These are phyloP conservation scores for Anisodus tanguticus DNA, from an alignment of 257 asterid species.

Conservation along the genomic window DNA sequence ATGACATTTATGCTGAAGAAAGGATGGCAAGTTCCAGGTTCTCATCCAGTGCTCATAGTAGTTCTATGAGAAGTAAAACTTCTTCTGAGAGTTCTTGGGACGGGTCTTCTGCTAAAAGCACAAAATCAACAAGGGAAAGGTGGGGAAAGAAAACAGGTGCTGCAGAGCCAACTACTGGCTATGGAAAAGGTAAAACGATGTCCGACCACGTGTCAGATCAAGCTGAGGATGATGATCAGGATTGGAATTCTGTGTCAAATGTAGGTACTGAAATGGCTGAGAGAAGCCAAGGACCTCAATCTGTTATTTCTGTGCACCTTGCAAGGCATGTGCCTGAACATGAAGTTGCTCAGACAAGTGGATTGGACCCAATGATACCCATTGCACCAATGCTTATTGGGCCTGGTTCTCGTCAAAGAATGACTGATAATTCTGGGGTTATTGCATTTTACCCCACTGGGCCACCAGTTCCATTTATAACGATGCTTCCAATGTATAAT, in stretches of 20 bases:
- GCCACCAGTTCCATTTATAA: conserved; percentile 91
- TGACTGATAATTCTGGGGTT: conserved; percentile 66
- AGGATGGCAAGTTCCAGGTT: conserved; percentile 51
- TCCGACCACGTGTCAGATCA: conserved; percentile 52
- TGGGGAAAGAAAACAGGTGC: conserved; percentile 50
- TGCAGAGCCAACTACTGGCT: conserved; percentile 43
- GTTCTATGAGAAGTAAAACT: conserved; percentile 52
- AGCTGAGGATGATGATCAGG: conserved; percentile 67
- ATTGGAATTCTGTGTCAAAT: conserved; percentile 50
- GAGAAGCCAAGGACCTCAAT: conserved; percentile 56
- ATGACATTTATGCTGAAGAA: conserved; percentile 63
- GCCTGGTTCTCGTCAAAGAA: conserved; percentile 67
- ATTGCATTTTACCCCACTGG: conserved; percentile 92
- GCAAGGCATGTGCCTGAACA: conserved; percentile 59
- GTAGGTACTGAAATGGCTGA: conserved; percentile 56
- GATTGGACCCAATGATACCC: conserved; percentile 70
- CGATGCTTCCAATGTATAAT: conserved; percentile 92
- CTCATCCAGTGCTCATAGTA: conserved; percentile 52
- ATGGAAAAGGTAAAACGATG: conserved; percentile 66
- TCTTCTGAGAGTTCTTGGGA: conserved; percentile 62
- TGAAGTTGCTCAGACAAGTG: conserved; percentile 77
- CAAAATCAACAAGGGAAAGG: conserved; percentile 48
- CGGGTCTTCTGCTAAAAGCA: conserved; percentile 45
- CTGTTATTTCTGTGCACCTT: conserved; percentile 57
- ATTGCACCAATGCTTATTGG: conserved; percentile 79